Evolutionary conservation across 1,284 basidiomycete genomes (phyloP).

Genomic region (Cryptococcus deneoformans): DNA sequence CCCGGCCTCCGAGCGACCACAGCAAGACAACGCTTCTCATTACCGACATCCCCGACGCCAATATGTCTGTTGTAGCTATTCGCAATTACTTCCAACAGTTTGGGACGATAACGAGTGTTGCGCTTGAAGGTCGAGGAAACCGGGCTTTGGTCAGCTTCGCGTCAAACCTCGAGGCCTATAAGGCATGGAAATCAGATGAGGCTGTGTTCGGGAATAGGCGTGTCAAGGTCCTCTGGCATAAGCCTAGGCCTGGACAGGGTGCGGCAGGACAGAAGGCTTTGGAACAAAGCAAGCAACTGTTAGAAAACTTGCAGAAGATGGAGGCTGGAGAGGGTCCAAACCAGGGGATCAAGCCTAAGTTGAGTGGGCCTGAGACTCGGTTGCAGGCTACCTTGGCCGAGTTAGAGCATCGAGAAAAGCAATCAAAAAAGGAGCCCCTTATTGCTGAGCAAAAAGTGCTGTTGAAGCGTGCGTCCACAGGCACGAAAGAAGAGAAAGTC

Average conservation of each 20-base stretch:
- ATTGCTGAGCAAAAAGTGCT: slow-evolving; percentile 87
- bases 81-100: slow-evolving; percentile 90
- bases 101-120: slow-evolving; percentile 89
- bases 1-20: slow-evolving; percentile 50
- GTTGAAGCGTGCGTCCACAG: slow-evolving; percentile 66
- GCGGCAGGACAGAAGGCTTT: slow-evolving; percentile 68
- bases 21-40: slow-evolving; percentile 85
- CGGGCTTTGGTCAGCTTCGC: slow-evolving; percentile 81
- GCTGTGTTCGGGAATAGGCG: slow-evolving; percentile 92
- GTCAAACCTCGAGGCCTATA: slow-evolving; percentile 77
- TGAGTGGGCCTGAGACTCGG: slow-evolving; percentile 35
- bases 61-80: slow-evolving; percentile 72
- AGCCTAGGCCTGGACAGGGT: slow-evolving; percentile 83
- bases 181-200: slow-evolving; percentile 88
- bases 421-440: slow-evolving; percentile 73
- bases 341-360: slow-evolving; percentile 28
- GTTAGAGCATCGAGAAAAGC: slow-evolving; percentile 57
- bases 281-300: slow-evolving; percentile 68
- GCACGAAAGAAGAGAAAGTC: slow-evolving; percentile 67
- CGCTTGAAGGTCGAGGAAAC: slow-evolving; percentile 73
- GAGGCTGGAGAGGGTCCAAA: slow-evolving; percentile 28
- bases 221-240: slow-evolving; percentile 92
- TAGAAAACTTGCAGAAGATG: slow-evolving; percentile 59
- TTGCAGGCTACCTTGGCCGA: slow-evolving; percentile 39
- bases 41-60: slow-evolving; percentile 86